Percentiles rank a stretch among this genome's conserved stretches.
These are phyloP conservation scores for Adansonia rubrostipa DNA, from an alignment of 441 rosid genomes.

Conservation along the genomic window DNA sequence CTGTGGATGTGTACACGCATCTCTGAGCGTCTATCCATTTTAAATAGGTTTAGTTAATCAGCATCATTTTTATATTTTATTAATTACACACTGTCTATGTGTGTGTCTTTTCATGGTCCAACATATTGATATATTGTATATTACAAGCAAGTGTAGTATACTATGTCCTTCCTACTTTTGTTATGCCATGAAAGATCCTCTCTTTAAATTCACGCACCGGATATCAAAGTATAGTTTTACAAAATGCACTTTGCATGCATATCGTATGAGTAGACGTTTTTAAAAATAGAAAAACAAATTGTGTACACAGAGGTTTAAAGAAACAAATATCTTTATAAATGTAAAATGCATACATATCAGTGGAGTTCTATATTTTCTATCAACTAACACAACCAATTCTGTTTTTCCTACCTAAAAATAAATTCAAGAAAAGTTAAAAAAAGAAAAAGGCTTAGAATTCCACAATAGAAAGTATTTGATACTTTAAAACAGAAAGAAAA, in stretches of 20 bases:
- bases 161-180: background rate
- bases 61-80: background rate
- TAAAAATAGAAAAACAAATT: background rate
- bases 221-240: background rate
- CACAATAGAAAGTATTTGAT: background rate
- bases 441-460: background rate
- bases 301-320: background rate
- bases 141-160: background rate
- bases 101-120: background rate
- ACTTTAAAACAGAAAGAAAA: background rate
- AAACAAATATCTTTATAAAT: background rate
- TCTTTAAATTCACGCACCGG: background rate
- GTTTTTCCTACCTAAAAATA: background rate
- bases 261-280: background rate
- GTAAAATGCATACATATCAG: background rate
- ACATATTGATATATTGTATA: background rate
- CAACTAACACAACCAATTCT: constrained; percentile 7
- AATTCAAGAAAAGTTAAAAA: background rate
- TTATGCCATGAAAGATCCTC: background rate
- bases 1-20: background rate
- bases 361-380: background rate
- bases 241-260: background rate
- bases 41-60: background rate
- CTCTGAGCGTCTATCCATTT: background rate
- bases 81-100: background rate